Evolutionary conservation across 805 yeast species (phyloP), one percentile per base, ranked within the genome.

Genomic region (Clavispora santaluciae): DNA sequence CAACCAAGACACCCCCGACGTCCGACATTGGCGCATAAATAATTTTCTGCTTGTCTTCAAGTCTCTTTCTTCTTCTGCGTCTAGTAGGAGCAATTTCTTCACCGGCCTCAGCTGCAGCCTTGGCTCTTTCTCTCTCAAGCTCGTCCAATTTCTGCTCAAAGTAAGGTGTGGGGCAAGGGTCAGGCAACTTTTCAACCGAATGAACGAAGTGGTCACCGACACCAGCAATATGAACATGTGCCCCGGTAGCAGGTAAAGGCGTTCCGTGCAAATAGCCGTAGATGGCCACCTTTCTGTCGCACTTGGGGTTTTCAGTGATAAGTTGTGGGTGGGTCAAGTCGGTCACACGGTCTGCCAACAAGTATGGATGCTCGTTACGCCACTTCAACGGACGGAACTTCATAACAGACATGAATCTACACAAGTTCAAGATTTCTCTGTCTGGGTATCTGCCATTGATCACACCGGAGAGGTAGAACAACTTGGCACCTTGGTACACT

Each of bases 1-100:
- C 99, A 46, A 93, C 88, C 50, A 93, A 71, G 26, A 93, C 95
- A 61, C 99, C 99, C 42, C 97, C 97, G n/a, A 93, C 96, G 63
- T 93, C 98, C 35, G 97, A 86, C 99, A 93, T 93, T 37, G 99
- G 99, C 0, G 99, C 99, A 62, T 95, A 93, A 2, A 93, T 88
- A 50, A 88, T 79, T 61, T 90, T 93, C 59, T 88, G 95, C 53
- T 83, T 87, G 57, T 93, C 99, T 50, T 93, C 98, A 40, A 93
- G 76, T 57, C 98, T 78, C 60, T 88, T 86, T 56, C 97, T 76
- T 61, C 96, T 81, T 51, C 75, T 69, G 23, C 50, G 31, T 2
- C 73, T 60, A 2, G 81, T 75, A 23, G 75, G 71, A 2, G 81
- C 73, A 3, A 74, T 55, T 4, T 66, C 63, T 41, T 75, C 79